Evolutionary conservation across 2,329 filamentous ascomycete species (phyloP), one percentile per base, ranked within the genome.

Genomic region (Trichoderma arundinaceum): DNA sequence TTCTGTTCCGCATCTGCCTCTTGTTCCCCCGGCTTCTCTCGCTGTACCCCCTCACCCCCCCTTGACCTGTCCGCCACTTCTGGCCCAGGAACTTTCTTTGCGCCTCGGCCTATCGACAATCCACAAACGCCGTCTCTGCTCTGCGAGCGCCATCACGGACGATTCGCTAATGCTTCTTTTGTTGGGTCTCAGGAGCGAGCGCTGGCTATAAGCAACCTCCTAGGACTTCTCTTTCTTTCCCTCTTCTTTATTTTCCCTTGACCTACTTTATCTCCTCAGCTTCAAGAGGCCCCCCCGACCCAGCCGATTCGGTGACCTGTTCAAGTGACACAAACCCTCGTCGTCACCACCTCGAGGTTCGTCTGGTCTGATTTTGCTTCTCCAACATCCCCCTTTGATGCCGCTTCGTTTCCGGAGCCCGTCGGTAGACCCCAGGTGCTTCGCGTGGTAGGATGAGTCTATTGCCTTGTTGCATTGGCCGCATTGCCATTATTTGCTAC

Each of bases 331-430:
- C 68, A 66, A 49, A 57, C 46, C 60, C 52, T 57, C 58, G 41
- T 63, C 49, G 58, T 66, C 67, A 66, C 63, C 57, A 67, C 65
- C 64, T 51, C 68, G 61, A 71, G 69, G 71, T 71, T 67, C 62
- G 71, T 72, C 43, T 7, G 44, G 17, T 64, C 12, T 13, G 58
- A 53, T 64, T 19, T 17, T 17, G 19, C 43, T 39, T 57, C 56
- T 63, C 49, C 7, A 53, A 7, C 17, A 22, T 15, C 12, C n/a
- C 39, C 39, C 49, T 28, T 54, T 32, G 43, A 64, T 28, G 64
- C 60, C 52, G 35, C 52, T 49, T 43, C 17, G n/a, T 51, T 64
- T 38, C 12, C 13, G 17, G 38, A 53, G 6, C 15, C 49, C 28
- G 28, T 54, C 59, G 32, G 59, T 39, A 54, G 28, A 15, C 28